Evolutionary conservation across 306 rosid species (phyloP).

Genomic region (Oxytropis ochrocephala): DNA sequence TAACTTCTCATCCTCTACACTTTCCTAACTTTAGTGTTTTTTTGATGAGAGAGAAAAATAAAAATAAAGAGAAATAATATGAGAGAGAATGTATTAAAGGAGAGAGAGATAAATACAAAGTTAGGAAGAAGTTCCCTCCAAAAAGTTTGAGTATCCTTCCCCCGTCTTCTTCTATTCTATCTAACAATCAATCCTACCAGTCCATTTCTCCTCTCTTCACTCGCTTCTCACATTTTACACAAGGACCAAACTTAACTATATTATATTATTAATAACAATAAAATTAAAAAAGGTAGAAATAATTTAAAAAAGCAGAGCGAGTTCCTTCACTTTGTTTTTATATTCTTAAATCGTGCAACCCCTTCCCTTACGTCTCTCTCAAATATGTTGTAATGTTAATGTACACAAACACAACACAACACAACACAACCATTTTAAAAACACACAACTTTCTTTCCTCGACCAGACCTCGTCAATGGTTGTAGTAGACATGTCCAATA

Average conservation of each 20-base stretch:
- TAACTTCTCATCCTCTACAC: too few relatives aligned
- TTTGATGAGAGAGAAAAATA: too few relatives aligned
- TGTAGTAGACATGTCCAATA: conserved; percentile 90
- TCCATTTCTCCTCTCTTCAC: conserved; percentile 22
- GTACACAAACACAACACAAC: too few relatives aligned
- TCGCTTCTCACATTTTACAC: conserved; percentile 11
- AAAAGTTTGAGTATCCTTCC: too few relatives aligned
- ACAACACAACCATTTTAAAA: conserved; percentile 26
- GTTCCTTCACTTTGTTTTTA: conserved; percentile 69
- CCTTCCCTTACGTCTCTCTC: background rate
- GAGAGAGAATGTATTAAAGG: too few relatives aligned
- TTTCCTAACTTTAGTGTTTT: too few relatives aligned
- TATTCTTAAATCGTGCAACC: conserved; percentile 67
- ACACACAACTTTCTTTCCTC: background rate
- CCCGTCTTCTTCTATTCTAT: too few relatives aligned
- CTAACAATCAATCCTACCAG: conserved; percentile 98
- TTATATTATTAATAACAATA: background rate
- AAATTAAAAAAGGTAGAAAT: background rate
- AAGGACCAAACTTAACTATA: background rate
- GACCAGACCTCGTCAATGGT: conserved; percentile 49
- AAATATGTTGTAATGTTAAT: too few relatives aligned
- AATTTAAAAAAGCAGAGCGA: background rate
- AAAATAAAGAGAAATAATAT: too few relatives aligned
- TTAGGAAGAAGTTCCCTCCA: too few relatives aligned
- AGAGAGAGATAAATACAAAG: too few relatives aligned